Evolutionary conservation across 2,329 filamentous ascomycete species (phyloP).

Genomic region (Fusarium beomiforme): DNA sequence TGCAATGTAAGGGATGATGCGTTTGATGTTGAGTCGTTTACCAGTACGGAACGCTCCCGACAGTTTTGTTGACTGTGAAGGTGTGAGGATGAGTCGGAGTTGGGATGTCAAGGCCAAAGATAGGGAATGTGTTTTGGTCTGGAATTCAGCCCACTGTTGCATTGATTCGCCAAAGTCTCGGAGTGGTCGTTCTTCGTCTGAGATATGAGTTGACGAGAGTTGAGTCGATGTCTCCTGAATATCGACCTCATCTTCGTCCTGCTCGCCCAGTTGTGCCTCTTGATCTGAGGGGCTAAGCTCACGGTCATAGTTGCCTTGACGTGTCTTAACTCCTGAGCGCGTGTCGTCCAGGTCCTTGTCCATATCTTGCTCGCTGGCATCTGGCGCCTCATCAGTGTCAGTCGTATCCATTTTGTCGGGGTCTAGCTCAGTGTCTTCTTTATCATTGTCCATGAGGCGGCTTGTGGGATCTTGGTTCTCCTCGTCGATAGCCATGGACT

Average conservation of each 20-base stretch:
- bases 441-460: conserved; percentile 64
- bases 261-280: conserved; percentile 56
- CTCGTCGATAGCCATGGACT: conserved; percentile 86
- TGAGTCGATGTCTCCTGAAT: conserved; percentile 68
- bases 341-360: conserved; percentile 63
- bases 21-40: conserved; percentile 98
- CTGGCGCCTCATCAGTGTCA: conserved; percentile 48
- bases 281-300: conserved; percentile 57
- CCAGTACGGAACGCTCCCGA: conserved; percentile 97
- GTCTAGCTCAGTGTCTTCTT: conserved; percentile 58
- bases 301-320: conserved; percentile 66
- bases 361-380: conserved; percentile 55
- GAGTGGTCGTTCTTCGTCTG: conserved; percentile 54
- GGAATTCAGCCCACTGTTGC: conserved; percentile 85
- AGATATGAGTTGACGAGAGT: conserved; percentile 79
- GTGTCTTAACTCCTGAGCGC: conserved; percentile 68
- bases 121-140: conserved; percentile 83
- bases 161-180: conserved; percentile 67
- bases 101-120: conserved; percentile 93
- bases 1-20: conserved; percentile 99
- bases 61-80: conserved; percentile 94
- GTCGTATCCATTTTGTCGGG: conserved; percentile 57
- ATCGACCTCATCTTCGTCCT: conserved; percentile 59
- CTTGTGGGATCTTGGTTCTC: conserved; percentile 64
- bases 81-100: conserved; percentile 92